Base-by-base conservation (phyloP, 306 rosid genomes). In the Corylus americana region DNA sequence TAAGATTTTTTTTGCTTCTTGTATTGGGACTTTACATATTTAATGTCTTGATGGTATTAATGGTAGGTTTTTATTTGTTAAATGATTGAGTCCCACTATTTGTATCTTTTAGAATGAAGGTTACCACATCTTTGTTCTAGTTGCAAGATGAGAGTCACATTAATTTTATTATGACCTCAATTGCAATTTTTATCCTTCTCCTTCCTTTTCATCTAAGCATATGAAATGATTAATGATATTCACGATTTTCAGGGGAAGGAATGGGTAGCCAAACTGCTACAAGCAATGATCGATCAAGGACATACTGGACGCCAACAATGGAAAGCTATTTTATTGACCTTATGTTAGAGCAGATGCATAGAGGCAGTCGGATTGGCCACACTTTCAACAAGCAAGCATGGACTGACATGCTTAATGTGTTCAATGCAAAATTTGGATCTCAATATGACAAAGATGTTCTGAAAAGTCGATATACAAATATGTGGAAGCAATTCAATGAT, bases 401-500 rank as follows among this genome's bases (percentile, higher is more conserved):
- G 97, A 81, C 84, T 4, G 93, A 92, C 77, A 92, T 92, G 94
- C 86, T 87, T 20, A 67, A 70, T 27, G 66, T 82, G 92, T 90
- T 92, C 75, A 92, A 92, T 77, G 79, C 85, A 22, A 86, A 90
- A 62, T 92, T 92, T 79, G 92, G 84, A 18, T 89, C 85, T 55
- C 97, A 89, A 29, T 92, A 79, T 57, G 94, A 92, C 79, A 90
- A 90, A 78, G 97, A 92, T 78, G 92, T 89, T 53, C 73, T 92
- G 74, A 92, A 90, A 84, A 70, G 87, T 62, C 97, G 93, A 7
- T 92, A 92, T 74, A 79, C 94, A 62, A 89, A 78, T 82, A 82
- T 90, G 85, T 92, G 93, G 94, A 92, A 89, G 85, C 97, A 87
- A 75, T 92, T 92, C 87, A 89, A 89, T 79, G 94, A 92, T 79